These are phyloP conservation scores for Trichoderma endophyticum DNA, from an alignment of 2,329 filamentous ascomycete genomes.

Conservation along the genomic window DNA sequence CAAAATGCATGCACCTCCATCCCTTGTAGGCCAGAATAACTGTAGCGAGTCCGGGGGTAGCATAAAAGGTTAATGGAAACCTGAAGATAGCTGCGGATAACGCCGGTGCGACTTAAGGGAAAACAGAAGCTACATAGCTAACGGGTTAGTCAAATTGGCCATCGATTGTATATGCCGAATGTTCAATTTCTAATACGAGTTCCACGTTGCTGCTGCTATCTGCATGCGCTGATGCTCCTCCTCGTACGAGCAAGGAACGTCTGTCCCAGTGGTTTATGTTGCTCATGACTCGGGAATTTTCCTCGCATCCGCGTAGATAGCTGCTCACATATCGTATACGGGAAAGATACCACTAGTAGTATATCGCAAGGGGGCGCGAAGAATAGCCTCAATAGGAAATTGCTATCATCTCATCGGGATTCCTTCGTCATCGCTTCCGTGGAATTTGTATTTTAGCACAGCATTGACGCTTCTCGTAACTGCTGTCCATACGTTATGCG, in stretches of 20 bases:
- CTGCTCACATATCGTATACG: neutral
- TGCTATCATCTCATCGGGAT: neutral
- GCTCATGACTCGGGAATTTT: neutral
- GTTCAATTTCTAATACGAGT: neutral
- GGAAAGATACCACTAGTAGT: neutral
- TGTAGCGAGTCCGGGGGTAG: neutral
- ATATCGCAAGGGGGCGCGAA: neutral
- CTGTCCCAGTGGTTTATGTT: neutral
- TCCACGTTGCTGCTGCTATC: neutral
- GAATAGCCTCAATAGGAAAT: neutral
- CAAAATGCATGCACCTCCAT: neutral
- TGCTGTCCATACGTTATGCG: neutral
- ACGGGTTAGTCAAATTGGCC: neutral
- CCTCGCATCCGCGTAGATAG: neutral
- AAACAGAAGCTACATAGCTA: neutral
- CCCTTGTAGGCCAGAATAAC: neutral
- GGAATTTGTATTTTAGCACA: neutral
- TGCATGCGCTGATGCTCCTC: neutral
- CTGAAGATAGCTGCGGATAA: neutral
- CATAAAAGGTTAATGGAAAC: neutral
- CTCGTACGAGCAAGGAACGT: neutral
- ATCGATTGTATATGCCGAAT: neutral
- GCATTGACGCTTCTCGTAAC: neutral
- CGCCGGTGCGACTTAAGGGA: neutral
- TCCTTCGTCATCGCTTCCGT: neutral